Conservation (phyloP, 2,329 filamentous ascomycete genomes). For the Fusarium buxicola region DNA sequence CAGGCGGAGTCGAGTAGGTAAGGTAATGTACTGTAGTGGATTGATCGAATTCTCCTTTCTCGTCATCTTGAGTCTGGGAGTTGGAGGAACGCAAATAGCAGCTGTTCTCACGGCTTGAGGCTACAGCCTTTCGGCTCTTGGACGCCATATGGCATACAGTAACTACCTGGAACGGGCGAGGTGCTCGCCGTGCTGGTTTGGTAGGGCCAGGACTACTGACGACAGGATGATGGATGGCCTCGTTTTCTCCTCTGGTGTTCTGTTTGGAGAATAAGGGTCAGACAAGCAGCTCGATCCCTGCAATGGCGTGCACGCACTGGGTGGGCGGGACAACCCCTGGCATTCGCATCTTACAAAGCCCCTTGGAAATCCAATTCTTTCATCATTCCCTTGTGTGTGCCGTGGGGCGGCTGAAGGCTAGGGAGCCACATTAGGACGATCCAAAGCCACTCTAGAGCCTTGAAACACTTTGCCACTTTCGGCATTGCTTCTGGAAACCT, state of each 20-base stretch:
- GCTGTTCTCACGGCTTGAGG: slow-evolving; percentile 5
- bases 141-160: slow-evolving; percentile 21
- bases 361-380: slow-evolving; percentile 22
- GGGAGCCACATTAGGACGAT: slow-evolving; percentile 6
- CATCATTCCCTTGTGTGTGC: slow-evolving; percentile 25
- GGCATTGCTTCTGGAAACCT: slow-evolving; percentile 29
- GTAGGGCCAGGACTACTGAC: too few species aligned
- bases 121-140: slow-evolving; percentile 15
- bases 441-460: slow-evolving; percentile 11
- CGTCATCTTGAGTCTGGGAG: slow-evolving; percentile 22
- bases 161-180: slow-evolving; percentile 3
- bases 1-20: slow-evolving; percentile 15
- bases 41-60: slow-evolving; percentile 6
- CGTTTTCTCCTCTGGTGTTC: slow-evolving; percentile 2
- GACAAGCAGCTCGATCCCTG: slow-evolving; percentile 4
- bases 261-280: slow-evolving; percentile 2
- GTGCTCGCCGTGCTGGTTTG: neutral
- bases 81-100: slow-evolving; percentile 11
- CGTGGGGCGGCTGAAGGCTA: slow-evolving; percentile 17
- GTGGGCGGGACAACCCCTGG: slow-evolving; percentile 7
- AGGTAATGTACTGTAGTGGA: too few species aligned
- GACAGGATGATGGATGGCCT: neutral
- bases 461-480: slow-evolving; percentile 31
- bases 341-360: slow-evolving; percentile 24
- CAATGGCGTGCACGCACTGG: slow-evolving; percentile 2